These are phyloP conservation scores for Macadamia tetraphylla DNA, from an alignment of 164 flowering plant genomes.

Conservation along the genomic window DNA sequence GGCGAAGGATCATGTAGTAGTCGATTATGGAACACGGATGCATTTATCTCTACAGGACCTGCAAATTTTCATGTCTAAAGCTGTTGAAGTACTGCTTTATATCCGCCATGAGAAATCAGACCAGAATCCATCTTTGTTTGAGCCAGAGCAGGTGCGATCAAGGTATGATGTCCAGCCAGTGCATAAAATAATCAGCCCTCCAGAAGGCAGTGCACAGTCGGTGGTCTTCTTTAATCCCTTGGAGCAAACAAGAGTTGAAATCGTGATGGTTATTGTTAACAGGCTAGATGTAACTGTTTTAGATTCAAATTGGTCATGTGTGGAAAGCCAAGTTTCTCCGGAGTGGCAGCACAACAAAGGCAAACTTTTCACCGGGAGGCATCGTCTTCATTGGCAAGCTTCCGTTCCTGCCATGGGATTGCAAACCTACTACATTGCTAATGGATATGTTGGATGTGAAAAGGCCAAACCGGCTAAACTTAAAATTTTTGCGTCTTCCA, in stretches of 20 bases:
- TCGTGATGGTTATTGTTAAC: slow-evolving; percentile 77
- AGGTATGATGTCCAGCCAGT: slow-evolving; percentile 80
- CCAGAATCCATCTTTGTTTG: slow-evolving; percentile 61
- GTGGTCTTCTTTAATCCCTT: slow-evolving; percentile 79
- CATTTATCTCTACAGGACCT: slow-evolving; percentile 85
- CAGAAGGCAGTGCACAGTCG: slow-evolving; percentile 57
- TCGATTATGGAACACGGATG: slow-evolving; percentile 90
- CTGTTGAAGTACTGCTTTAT: slow-evolving; percentile 73
- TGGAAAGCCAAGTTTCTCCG: slow-evolving; percentile 84
- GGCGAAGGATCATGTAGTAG: slow-evolving; percentile 93
- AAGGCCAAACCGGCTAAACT: slow-evolving; percentile 69
- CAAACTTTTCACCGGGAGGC: slow-evolving; percentile 71
- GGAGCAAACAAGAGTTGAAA: slow-evolving; percentile 85
- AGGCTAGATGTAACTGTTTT: slow-evolving; percentile 67
- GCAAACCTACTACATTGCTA: slow-evolving; percentile 78
- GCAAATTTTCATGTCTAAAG: slow-evolving; percentile 91
- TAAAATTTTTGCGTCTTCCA: slow-evolving; percentile 31
- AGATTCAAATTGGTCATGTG: slow-evolving; percentile 87
- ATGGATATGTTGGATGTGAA: slow-evolving; percentile 72
- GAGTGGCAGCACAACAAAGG: slow-evolving; percentile 63
- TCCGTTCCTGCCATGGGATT: slow-evolving; percentile 87
- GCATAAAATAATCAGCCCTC: slow-evolving; percentile 48
- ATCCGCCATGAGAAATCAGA: slow-evolving; percentile 65
- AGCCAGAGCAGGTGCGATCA: slow-evolving; percentile 74
- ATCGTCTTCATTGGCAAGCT: slow-evolving; percentile 80